Base-by-base conservation (phyloP, 2,329 filamentous ascomycete species). In the Fusarium solani-melongenae region DNA sequence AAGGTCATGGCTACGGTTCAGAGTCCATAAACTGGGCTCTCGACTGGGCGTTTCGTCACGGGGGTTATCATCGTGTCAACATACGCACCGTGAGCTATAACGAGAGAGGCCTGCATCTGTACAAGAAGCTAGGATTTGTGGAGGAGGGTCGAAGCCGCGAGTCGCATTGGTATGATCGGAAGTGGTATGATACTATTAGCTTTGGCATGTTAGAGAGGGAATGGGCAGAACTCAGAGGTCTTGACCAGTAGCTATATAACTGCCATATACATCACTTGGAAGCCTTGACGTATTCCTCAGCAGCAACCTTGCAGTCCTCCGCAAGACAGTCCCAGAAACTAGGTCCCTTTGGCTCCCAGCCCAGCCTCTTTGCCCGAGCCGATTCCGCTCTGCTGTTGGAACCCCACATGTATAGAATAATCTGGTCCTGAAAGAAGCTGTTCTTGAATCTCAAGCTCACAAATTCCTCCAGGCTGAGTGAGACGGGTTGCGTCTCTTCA, bases 1-100 rank as follows among this genome's bases (percentile, higher is more conserved):
- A 86, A 62, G 78, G 80, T 0, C 71, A 80, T 22, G 85, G 86
- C 0, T 88, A 88, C 62, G 86, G 86, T 2, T 74, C 71, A 8
- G 86, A 88, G 71, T 83, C 84, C 1, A 84, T 88, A 51, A 78
- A 79, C 29, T 89, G 86, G 86, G 82, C 77, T 0, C 70, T 87
- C 5, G 81, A 85, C 27, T 88, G 86, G 82, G 83, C 83, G 0
- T 88, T 88, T 69, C 71, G 75, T 7, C 78, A 79, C n/a, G 85
- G 81, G 1, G 83, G 83, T 0, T 73, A 86, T 76, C 86, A 88
- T 69, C 78, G 83, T 6, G 82, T 88, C 20, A 77, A 73, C 12
- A 81, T 88, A 8, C 72, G 75, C 5, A 82, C 82, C 0, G 82
- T 84, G 36, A 81, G 74, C 10, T 88, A 81, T 61, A 88, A 88